Conservation (phyloP, 805 yeast genomes). For the Wickerhamomyces rabaulensis region DNA sequence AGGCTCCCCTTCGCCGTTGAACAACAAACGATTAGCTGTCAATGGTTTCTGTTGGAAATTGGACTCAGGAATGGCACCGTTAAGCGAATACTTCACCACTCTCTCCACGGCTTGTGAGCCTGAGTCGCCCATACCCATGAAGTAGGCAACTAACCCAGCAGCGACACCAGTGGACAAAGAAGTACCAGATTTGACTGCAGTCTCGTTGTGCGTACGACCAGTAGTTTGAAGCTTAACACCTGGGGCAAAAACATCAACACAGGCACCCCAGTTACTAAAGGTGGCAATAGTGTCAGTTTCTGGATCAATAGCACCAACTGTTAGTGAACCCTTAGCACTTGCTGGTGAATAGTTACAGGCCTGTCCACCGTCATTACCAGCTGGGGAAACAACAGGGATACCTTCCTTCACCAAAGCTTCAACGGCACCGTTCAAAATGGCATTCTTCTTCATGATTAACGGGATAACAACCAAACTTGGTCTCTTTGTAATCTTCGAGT, state of each 20-base stretch:
- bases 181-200: slow-evolving; percentile 39
- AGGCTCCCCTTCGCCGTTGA: slow-evolving; percentile 30
- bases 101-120: slow-evolving; percentile 30
- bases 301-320: slow-evolving; percentile 88
- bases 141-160: slow-evolving; percentile 40
- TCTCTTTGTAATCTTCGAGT: slow-evolving; percentile 26
- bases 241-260: slow-evolving; percentile 48
- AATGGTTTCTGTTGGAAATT: slow-evolving; percentile 42
- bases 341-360: slow-evolving; percentile 46
- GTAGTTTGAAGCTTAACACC: slow-evolving; percentile 42
- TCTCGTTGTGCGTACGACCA: slow-evolving; percentile 24
- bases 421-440: slow-evolving; percentile 39
- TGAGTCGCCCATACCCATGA: slow-evolving; percentile 36
- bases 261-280: slow-evolving; percentile 42
- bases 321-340: slow-evolving; percentile 51
- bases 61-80: slow-evolving; percentile 42
- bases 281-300: slow-evolving; percentile 47
- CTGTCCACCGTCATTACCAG: slow-evolving; percentile 41
- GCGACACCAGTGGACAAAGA: slow-evolving; percentile 43
- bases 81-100: slow-evolving; percentile 40
- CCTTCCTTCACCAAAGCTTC: slow-evolving; percentile 37
- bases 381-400: slow-evolving; percentile 42
- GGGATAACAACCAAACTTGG: slow-evolving; percentile 37
- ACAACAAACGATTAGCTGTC: slow-evolving; percentile 56
- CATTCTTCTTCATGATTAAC: slow-evolving; percentile 30